These are phyloP conservation scores for Colletotrichum sp. DNA, from an alignment of 2,329 filamentous ascomycete species.

Conservation along the genomic window DNA sequence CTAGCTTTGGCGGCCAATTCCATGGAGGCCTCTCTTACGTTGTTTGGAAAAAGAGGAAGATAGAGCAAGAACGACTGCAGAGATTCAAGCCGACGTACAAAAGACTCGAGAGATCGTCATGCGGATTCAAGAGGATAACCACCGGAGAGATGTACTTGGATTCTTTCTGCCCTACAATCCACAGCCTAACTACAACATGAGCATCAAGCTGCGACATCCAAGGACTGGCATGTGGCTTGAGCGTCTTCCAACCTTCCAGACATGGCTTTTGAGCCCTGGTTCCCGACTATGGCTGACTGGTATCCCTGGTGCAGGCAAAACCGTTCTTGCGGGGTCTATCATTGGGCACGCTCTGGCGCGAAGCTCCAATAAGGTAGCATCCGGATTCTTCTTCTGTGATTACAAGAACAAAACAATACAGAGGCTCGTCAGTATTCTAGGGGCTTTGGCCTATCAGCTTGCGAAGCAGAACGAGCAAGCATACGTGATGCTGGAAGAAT, in stretches of 20 bases:
- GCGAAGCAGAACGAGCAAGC: not conserved
- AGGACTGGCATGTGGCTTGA: not conserved
- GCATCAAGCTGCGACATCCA: not conserved
- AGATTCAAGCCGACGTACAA: not conserved
- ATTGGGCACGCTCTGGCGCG: not conserved
- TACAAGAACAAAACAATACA: not conserved
- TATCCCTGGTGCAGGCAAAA: conserved; percentile 1
- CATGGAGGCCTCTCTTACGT: not conserved
- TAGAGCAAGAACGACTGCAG: fast-evolving
- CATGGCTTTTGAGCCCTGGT: not conserved
- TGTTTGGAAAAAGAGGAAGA: not conserved
- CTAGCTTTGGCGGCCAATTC: not conserved
- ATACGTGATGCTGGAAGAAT: not conserved
- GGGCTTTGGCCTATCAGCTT: not conserved
- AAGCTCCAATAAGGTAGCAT: not conserved
- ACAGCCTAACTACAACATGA: not conserved
- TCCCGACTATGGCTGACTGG: not conserved
- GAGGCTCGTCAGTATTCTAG: not conserved
- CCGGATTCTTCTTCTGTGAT: conserved; percentile 6
- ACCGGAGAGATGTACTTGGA: fast-evolving
- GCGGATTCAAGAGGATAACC: not conserved
- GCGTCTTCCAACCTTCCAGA: not conserved
- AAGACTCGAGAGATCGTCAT: not conserved
- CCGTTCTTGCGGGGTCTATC: not conserved
- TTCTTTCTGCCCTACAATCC: not conserved